Evolutionary conservation across 495 filamentous ascomycete genomes (phyloP).

Genomic region (Lasiosphaeris hirsuta): DNA sequence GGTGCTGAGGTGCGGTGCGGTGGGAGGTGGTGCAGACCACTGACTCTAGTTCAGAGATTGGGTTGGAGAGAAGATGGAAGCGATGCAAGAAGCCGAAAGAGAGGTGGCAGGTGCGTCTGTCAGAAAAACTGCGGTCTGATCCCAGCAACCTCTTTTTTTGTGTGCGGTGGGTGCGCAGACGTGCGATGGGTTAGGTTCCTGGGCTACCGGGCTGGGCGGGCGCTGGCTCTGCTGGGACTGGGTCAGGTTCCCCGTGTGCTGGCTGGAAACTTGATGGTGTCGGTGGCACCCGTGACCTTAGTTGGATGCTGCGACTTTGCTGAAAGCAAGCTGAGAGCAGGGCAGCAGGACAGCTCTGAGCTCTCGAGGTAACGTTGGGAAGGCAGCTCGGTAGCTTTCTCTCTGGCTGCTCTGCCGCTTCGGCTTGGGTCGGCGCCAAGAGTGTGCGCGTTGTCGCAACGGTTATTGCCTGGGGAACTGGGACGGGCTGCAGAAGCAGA

Average conservation of each 20-base stretch:
- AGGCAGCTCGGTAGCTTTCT: background rate
- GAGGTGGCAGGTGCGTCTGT: slow-evolving; percentile 23
- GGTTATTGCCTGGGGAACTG: slow-evolving; percentile 3
- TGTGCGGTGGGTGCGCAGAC: slow-evolving; percentile 4
- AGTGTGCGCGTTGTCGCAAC: background rate
- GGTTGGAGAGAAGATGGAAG: slow-evolving; percentile 13
- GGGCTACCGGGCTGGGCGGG: background rate
- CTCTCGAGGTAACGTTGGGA: background rate
- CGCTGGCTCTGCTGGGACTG: background rate
- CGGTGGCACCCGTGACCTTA: too few relatives aligned
- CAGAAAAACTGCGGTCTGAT: slow-evolving; percentile 19
- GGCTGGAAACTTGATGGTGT: background rate
- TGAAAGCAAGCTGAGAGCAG: background rate
- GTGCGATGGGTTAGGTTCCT: background rate
- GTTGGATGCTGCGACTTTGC: background rate
- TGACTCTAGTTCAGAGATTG: slow-evolving; percentile 9
- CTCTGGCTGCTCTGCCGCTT: background rate
- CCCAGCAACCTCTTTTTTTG: slow-evolving; percentile 28
- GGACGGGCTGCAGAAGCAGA: background rate
- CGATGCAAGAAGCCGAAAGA: slow-evolving; percentile 25
- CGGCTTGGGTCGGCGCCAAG: background rate
- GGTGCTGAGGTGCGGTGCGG: slow-evolving; percentile 1
- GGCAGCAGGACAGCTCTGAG: background rate
- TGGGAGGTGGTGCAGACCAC: slow-evolving; percentile 17
- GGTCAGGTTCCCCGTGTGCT: slow-evolving; percentile 1